These are phyloP conservation scores for Wallacemonas sp. DNA, from an alignment of 208 protist species.

Conservation along the genomic window DNA sequence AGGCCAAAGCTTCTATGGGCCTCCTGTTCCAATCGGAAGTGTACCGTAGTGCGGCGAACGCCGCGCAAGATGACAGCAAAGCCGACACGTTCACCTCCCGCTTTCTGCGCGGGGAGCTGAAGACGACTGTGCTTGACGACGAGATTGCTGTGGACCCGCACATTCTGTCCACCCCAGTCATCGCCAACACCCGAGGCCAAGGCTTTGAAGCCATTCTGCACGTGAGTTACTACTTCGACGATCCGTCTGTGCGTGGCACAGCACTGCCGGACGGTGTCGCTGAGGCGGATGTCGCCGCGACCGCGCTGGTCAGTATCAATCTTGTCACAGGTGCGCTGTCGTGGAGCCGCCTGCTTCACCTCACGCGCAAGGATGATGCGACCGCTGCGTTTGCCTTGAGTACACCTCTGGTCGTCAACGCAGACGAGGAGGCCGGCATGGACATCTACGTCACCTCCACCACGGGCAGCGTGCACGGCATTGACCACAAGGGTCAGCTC, in stretches of 20 bases:
- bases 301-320: constrained; percentile 84
- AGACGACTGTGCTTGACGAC: constrained; percentile 31
- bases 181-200: constrained; percentile 87
- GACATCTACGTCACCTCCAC: constrained; percentile 81
- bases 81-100: constrained; percentile 39
- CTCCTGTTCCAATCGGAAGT: constrained; percentile 78
- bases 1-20: constrained; percentile 70
- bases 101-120: constrained; percentile 27
- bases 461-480: constrained; percentile 72
- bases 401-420: constrained; percentile 79
- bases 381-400: constrained; percentile 68
- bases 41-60: constrained; percentile 36
- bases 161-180: constrained; percentile 83
- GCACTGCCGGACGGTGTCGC: constrained; percentile 12
- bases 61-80: constrained; percentile 22
- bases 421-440: constrained; percentile 50
- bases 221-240: constrained; percentile 91
- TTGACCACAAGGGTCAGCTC: constrained; percentile 48
- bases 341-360: constrained; percentile 84
- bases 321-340: constrained; percentile 77
- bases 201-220: constrained; percentile 88
- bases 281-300: constrained; percentile 85
- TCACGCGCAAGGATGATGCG: constrained; percentile 61
- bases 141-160: constrained; percentile 88
- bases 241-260: constrained; percentile 12